Evolutionary conservation across 352 stramenopile species (phyloP).

Genomic region (Phytophthora meadii): DNA sequence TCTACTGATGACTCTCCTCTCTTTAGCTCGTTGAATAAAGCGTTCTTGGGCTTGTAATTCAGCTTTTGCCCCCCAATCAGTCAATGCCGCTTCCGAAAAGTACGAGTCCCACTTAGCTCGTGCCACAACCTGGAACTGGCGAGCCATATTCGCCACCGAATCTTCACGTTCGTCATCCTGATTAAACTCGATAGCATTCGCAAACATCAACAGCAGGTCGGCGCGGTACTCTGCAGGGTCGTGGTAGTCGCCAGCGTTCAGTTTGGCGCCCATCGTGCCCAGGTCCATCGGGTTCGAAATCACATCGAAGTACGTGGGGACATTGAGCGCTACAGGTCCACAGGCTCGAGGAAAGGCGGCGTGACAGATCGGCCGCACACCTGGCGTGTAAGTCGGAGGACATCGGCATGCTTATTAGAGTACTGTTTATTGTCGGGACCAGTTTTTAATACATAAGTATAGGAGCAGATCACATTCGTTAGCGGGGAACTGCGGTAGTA

Average conservation of each 20-base stretch:
- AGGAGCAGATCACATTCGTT: too few relatives aligned
- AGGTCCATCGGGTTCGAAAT: slow-evolving; percentile 98
- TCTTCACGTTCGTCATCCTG: slow-evolving; percentile 77
- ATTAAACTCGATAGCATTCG: slow-evolving; percentile 90
- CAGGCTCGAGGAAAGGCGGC: slow-evolving; percentile 92
- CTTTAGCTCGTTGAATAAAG: slow-evolving; percentile 64
- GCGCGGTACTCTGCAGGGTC: slow-evolving; percentile 60
- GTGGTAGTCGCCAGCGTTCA: slow-evolving; percentile 63
- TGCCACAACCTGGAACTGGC: slow-evolving; percentile 55
- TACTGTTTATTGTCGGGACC: too few relatives aligned
- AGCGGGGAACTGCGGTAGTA: too few relatives aligned
- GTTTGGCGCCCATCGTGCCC: slow-evolving; percentile 90
- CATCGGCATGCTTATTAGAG: slow-evolving; percentile 30
- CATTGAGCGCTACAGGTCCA: slow-evolving; percentile 93
- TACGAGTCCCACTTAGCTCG: slow-evolving; percentile 59
- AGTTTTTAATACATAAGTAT: too few relatives aligned
- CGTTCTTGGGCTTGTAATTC: slow-evolving; percentile 59
- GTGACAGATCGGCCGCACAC: slow-evolving; percentile 45
- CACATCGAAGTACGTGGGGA: slow-evolving; percentile 94
- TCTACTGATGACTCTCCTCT: slow-evolving; percentile 47
- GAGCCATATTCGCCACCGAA: slow-evolving; percentile 81
- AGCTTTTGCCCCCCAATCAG: slow-evolving; percentile 67
- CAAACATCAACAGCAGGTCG: slow-evolving; percentile 87
- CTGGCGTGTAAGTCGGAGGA: slow-evolving; percentile 52
- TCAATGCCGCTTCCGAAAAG: slow-evolving; percentile 70